Evolutionary conservation across 2,329 filamentous ascomycete genomes (phyloP), one percentile per base, ranked within the genome.

Genomic region (Cladophialophora exuberans): DNA sequence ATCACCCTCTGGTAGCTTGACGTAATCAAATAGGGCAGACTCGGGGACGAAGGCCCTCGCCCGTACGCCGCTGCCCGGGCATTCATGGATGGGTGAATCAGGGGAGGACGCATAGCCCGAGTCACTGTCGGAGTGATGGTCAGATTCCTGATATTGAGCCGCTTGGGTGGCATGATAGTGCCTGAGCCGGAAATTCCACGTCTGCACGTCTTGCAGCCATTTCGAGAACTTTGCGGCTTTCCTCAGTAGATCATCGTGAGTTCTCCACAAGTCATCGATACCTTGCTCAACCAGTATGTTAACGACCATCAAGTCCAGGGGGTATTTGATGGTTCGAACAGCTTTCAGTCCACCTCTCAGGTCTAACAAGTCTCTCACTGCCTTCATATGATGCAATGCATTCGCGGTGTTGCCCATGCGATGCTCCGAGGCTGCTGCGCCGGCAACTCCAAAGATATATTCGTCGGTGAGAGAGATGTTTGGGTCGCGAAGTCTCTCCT

Each of bases 281-380:
- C 39, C 41, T 6, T 46, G 26, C 25, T 53, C 50, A 20, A 53
- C 50, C 26, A 53, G 20, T 30, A 46, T 46, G 20, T 53, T 46
- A 31, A 46, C 42, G 20, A 53, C 28, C 50, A 53, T 53, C 20
- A 53, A 20, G 7, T 42, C 50, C 20, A 38, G n/a, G 7, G 50
- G 50, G 26, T 53, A 46, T 3, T 22, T 47, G 20, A 53, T 28
- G 15, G 9, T 10, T 7, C 50, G 39, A 20, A 54, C 30, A n/a
- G 51, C 15, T 17, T 1, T 26, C 25, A 38, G 7, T 6, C 42
- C 51, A 10, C 51, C 42, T 30, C 28, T 25, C 18, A 47, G 33
- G 6, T 39, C 20, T n/a, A 48, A 25, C 10, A 54, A n/a, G n/a
- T 38, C 36, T 26, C 28, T 42, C 15, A 39, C 51, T 20, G 51